These are phyloP conservation scores for Trichoderma aggressivum DNA, from an alignment of 2,329 filamentous ascomycete species.

Conservation along the genomic window DNA sequence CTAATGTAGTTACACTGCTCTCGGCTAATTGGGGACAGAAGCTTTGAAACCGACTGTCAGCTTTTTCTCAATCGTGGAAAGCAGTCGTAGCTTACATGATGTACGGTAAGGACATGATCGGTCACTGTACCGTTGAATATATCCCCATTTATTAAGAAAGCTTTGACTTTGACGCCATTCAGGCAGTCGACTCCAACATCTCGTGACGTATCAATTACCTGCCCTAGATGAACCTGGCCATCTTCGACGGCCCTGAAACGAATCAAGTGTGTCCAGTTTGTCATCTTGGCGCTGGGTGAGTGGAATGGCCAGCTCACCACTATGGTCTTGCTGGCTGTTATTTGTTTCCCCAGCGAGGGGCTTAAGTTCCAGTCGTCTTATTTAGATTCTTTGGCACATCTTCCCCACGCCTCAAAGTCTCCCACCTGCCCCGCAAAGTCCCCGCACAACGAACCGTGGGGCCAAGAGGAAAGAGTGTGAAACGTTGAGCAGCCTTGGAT, in stretches of 20 bases:
- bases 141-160: background rate
- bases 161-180: background rate
- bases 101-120: background rate
- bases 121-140: background rate
- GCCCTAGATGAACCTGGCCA: conserved; percentile 9
- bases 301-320: background rate
- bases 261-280: conserved; percentile 7
- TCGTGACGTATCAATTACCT: background rate
- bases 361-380: background rate
- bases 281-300: background rate
- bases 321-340: background rate
- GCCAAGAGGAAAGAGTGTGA: background rate
- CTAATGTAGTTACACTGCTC: background rate
- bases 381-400: background rate
- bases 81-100: background rate
- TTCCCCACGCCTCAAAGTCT: background rate
- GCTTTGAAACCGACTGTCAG: background rate
- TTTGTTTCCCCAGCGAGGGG: background rate
- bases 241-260: conserved; percentile 10
- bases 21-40: background rate
- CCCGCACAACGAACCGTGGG: background rate
- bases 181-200: background rate
- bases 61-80: background rate
- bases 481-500: background rate
- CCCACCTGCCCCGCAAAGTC: background rate